Conservation (phyloP, 2,329 filamentous ascomycete species). For the Penicillium sp. region DNA sequence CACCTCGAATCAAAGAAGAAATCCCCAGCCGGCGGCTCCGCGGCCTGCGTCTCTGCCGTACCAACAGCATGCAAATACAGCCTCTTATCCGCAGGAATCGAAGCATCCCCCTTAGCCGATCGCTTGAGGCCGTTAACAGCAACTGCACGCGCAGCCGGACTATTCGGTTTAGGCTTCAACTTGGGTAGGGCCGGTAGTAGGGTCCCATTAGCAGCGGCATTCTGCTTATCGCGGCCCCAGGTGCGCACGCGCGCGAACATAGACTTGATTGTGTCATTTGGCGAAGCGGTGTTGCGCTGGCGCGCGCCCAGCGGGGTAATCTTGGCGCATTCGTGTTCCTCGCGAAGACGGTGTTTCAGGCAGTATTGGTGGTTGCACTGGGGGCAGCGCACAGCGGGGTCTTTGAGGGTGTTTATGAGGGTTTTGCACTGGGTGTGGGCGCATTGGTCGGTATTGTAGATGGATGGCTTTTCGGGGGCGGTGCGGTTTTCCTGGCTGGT, state of each 20-base stretch:
- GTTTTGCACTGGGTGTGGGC: constrained; percentile 52
- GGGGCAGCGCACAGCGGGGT: constrained; percentile 52
- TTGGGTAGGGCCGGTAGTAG: constrained; percentile 49
- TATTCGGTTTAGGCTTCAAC: constrained; percentile 55
- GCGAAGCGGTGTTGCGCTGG: constrained; percentile 43
- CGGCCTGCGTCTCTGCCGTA: constrained; percentile 77
- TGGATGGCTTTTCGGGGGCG: constrained; percentile 51
- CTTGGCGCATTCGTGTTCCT: constrained; percentile 80
- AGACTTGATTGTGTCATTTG: constrained; percentile 64
- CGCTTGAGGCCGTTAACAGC: constrained; percentile 79
- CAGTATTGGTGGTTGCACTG: constrained; percentile 54
- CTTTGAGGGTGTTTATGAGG: constrained; percentile 52
- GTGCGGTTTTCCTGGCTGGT: constrained; percentile 28
- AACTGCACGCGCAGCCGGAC: constrained; percentile 62
- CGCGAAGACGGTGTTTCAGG: constrained; percentile 52
- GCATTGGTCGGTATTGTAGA: constrained; percentile 56
- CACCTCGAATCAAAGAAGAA: constrained; percentile 82
- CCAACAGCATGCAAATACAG: constrained; percentile 90
- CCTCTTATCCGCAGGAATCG: constrained; percentile 76
- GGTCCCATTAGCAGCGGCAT: constrained; percentile 63
- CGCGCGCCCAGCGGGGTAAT: constrained; percentile 60
- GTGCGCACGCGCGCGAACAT: constrained; percentile 75
- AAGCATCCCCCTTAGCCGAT: constrained; percentile 84
- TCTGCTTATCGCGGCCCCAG: constrained; percentile 75
- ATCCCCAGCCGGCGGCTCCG: constrained; percentile 77